A percentile compares a stretch with the other conserved stretches of the same genome.
phyloP scores from a whole-genome alignment of 768 basidiomycete genomes.

The Xerocomus brunneocitrinus region DNA sequence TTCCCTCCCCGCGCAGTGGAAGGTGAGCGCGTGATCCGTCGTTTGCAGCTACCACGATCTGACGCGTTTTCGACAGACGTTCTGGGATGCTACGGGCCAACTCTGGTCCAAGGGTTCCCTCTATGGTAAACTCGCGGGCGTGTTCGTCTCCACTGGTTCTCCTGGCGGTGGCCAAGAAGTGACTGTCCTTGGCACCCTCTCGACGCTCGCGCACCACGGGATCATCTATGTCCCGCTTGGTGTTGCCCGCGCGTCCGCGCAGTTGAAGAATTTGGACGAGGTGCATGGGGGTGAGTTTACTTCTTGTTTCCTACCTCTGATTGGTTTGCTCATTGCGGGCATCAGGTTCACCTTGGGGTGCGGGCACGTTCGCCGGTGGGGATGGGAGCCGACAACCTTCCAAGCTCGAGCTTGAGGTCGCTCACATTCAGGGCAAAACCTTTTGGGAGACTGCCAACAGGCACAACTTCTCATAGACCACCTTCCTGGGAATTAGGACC shows the following conservation, averaged over 20 bases:
- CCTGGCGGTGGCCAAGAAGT: constrained; percentile 76
- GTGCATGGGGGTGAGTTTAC: constrained; percentile 49
- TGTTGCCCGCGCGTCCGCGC: constrained; percentile 35
- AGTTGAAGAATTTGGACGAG: constrained; percentile 41
- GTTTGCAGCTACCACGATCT: neutral
- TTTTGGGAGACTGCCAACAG: constrained; percentile 50
- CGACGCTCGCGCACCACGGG: constrained; percentile 68
- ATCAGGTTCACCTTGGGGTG: constrained; percentile 72
- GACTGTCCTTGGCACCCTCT: constrained; percentile 48
- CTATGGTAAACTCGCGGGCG: constrained; percentile 68
- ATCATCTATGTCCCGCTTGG: constrained; percentile 70
- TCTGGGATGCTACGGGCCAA: constrained; percentile 72
- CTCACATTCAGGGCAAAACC: constrained; percentile 44
- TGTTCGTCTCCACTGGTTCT: constrained; percentile 67
- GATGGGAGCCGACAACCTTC: constrained; percentile 49
- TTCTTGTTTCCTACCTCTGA: neutral
- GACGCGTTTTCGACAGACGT: constrained; percentile 37
- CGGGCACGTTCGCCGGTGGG: constrained; percentile 52
- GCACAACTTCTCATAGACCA: constrained; percentile 27
- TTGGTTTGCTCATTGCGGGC: neutral
- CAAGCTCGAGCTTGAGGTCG: constrained; percentile 48
- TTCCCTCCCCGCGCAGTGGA: constrained; percentile 51
- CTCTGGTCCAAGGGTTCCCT: constrained; percentile 60
- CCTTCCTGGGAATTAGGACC: too few species aligned
- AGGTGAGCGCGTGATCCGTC: constrained; percentile 37